These are phyloP conservation scores for Pseudocercospora ulei DNA, from an alignment of 2,329 filamentous ascomycete species.

Conservation along the genomic window DNA sequence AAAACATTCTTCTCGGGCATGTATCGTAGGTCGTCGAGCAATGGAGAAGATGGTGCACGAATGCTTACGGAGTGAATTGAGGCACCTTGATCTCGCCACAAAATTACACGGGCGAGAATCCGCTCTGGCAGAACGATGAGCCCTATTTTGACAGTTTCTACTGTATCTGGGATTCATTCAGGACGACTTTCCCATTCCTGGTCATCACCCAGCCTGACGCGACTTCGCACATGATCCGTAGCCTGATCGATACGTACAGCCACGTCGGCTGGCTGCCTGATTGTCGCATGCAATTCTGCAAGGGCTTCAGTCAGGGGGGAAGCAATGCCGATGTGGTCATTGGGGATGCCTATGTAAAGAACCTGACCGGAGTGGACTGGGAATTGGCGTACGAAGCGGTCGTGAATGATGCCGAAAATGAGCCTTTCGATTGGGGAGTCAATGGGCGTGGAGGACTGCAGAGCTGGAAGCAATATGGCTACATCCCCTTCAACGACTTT, in stretches of 20 bases:
- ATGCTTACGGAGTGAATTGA: background rate
- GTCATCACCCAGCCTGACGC: constrained; percentile 53
- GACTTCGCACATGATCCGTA: constrained; percentile 57
- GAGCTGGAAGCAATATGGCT: constrained; percentile 60
- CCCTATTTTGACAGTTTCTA: constrained; percentile 64
- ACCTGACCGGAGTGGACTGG: constrained; percentile 54
- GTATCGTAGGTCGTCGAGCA: constrained; percentile 49
- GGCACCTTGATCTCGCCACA: constrained; percentile 56
- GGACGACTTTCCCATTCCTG: constrained; percentile 54
- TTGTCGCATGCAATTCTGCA: constrained; percentile 59
- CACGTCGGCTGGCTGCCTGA: constrained; percentile 63
- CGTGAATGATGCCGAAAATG: constrained; percentile 60
- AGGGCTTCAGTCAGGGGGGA: constrained; percentile 51
- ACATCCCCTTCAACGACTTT: constrained; percentile 42
- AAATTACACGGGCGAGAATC: constrained; percentile 62
- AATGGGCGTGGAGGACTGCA: constrained; percentile 60
- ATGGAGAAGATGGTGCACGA: background rate
- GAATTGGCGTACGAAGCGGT: constrained; percentile 57
- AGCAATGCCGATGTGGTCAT: constrained; percentile 50
- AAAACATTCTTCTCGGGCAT: constrained; percentile 52
- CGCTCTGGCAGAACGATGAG: constrained; percentile 52
- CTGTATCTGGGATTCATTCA: constrained; percentile 56
- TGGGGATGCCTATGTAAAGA: constrained; percentile 59
- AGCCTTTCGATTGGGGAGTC: constrained; percentile 59
- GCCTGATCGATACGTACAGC: constrained; percentile 57